Base-by-base conservation (phyloP, 805 yeast genomes). In the Monosporozyma yasuniensis region DNA sequence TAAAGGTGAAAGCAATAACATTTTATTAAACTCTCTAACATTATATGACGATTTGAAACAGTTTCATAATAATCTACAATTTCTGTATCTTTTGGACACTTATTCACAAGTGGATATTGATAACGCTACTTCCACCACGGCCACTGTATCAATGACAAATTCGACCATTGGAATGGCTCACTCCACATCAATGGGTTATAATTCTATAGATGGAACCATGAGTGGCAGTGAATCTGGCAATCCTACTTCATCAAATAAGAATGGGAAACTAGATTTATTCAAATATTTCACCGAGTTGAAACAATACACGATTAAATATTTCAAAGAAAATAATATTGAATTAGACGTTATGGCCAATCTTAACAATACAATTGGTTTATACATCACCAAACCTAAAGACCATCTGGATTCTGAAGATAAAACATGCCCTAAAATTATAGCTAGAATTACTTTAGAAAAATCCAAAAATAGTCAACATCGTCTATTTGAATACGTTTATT, bases 41-140 rank as follows among this genome's bases (percentile, higher is more conserved):
- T 52, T 56, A 35, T 65, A 57, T 43, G 53, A 56, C 1, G 64
- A 63, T 44, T 46, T 67, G 37, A 60, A 59, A 19, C 61, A 60
- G 41, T 67, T 67, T 45, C 62, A 65, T 51, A 58, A 60, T 42
- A 66, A 67, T 52, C 51, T 67, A 47, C 61, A 64, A 37, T 64
- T 64, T 44, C 49, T 67, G 28, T 58, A 60, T 27, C 47, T 65
- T n/a, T 46, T 66, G 28, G 70, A 66, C 50, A 54, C 64, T 0
- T 63, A 52, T 50, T 66, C 70, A 3, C 60, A 58, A 30, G 56
- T 62, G 11, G 66, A 61, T 34, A 52, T 53, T 14, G 71, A 66
- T 47, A 44, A 38, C 14, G 28, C 35, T n/a, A 43, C 28, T 27
- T 35, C 47, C 23, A 41, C 21, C 7, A 53, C 50, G 12, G 47